Conservation (phyloP, 2,329 filamentous ascomycete genomes). For the Diplodia seriata region DNA sequence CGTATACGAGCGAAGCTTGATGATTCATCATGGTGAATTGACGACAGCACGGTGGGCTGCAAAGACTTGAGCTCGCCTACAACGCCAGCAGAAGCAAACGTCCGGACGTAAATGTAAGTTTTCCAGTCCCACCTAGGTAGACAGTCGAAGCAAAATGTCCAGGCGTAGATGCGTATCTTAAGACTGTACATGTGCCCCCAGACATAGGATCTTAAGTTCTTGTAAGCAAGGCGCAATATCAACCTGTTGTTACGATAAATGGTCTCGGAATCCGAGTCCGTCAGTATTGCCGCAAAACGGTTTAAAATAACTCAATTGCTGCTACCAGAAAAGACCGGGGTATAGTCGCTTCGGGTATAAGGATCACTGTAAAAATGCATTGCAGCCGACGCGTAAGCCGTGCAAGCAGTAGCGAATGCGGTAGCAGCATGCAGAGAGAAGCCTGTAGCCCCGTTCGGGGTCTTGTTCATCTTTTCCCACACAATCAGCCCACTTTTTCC, state of each 20-base stretch:
- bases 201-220: no score
- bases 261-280: not conserved
- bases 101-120: no score
- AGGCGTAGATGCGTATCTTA: no score
- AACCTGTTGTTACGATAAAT: not conserved
- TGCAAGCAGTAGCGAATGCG: slow-evolving; percentile 30
- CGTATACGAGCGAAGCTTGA: not conserved
- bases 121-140: no score
- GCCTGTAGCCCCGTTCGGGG: slow-evolving; percentile 5
- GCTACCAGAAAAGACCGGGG: slow-evolving; percentile 31
- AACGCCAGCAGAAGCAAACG: no score
- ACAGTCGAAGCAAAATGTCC: no score
- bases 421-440: slow-evolving; percentile 25
- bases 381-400: slow-evolving; percentile 11
- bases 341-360: slow-evolving; percentile 32
- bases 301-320: slow-evolving; percentile 24
- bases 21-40: not conserved
- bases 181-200: no score
- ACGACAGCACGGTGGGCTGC: not conserved
- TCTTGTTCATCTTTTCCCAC: slow-evolving; percentile 22
- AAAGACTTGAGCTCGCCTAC: no score
- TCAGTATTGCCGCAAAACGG: not conserved
- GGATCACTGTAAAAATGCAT: slow-evolving; percentile 28
- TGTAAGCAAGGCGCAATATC: no score
- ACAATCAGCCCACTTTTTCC: slow-evolving; percentile 5